A percentile compares a stretch with the other conserved stretches of the same genome.
Conservation (phyloP, 202 grass and related monocot species). For the Setaria viridis region DNA sequence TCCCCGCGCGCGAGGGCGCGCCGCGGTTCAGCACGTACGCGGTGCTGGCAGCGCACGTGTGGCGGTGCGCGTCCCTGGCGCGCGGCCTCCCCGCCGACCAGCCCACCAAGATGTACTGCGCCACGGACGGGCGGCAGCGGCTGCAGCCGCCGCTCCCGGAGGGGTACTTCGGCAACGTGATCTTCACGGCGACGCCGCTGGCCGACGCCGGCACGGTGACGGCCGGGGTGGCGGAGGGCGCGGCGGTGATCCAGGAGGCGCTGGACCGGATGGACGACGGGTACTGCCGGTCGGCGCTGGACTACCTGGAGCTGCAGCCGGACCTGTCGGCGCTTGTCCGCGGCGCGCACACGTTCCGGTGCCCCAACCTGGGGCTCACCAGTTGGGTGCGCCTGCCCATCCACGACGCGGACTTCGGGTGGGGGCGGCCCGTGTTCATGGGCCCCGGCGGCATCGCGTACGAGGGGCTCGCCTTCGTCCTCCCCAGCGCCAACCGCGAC, state of each 20-base stretch:
- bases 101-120: slow-evolving; percentile 87
- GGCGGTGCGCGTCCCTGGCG: slow-evolving; percentile 86
- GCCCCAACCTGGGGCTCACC: slow-evolving; percentile 94
- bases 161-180: slow-evolving; percentile 94
- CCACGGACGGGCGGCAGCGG: slow-evolving; percentile 85
- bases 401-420: slow-evolving; percentile 93
- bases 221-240: slow-evolving; percentile 50
- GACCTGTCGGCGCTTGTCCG: slow-evolving; percentile 86
- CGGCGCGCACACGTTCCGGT: slow-evolving; percentile 87
- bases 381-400: slow-evolving; percentile 95
- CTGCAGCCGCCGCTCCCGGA: slow-evolving; percentile 68
- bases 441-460: slow-evolving; percentile 92
- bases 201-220: slow-evolving; percentile 56
- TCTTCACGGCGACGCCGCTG: slow-evolving; percentile 90
- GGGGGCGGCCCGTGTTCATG: slow-evolving; percentile 91
- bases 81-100: slow-evolving; percentile 66
- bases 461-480: slow-evolving; percentile 90
- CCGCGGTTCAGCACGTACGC: slow-evolving; percentile 81
- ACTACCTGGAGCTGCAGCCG: slow-evolving; percentile 92
- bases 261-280: slow-evolving; percentile 76
- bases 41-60: slow-evolving; percentile 82
- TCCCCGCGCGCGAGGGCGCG: slow-evolving; percentile 44
- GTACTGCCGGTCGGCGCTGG: slow-evolving; percentile 86
- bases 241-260: slow-evolving; percentile 69
- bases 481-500: slow-evolving; percentile 76